A percentile compares a stretch with the other conserved stretches of the same genome.
Conservation (phyloP, 495 filamentous ascomycete genomes). For the Penicillium cataractarum region DNA sequence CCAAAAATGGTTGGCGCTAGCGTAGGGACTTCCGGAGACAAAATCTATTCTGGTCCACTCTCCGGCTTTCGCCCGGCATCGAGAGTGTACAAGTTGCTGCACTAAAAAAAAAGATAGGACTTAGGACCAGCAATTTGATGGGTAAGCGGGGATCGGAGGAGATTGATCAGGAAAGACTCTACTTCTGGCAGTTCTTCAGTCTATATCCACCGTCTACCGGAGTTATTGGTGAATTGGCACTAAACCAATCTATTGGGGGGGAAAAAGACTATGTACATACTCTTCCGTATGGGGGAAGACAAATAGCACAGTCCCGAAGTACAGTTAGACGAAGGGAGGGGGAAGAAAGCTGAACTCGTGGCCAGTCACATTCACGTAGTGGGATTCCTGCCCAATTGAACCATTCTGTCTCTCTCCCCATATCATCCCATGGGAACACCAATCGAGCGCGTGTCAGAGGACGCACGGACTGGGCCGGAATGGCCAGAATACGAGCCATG, state of each 20-base stretch:
- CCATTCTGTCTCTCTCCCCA: neutral
- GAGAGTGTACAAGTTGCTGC: neutral
- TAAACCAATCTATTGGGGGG: neutral
- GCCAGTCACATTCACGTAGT: constrained; percentile 7
- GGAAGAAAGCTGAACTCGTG: neutral
- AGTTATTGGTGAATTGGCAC: neutral
- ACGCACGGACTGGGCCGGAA: constrained; percentile 28
- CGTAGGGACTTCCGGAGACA: constrained; percentile 20
- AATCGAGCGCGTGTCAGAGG: constrained; percentile 16
- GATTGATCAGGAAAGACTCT: neutral
- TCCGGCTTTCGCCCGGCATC: constrained; percentile 8
- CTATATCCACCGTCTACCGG: neutral
- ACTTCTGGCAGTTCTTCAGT: no score
- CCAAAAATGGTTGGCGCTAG: constrained; percentile 7
- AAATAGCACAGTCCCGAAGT: no score
- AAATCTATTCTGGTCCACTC: constrained; percentile 14
- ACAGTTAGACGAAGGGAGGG: neutral
- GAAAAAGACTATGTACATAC: no score
- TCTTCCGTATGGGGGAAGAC: no score
- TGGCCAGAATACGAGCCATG: constrained; percentile 30
- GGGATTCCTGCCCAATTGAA: constrained; percentile 18
- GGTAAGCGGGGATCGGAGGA: neutral
- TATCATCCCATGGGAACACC: constrained; percentile 1
- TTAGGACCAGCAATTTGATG: neutral
- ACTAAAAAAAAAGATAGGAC: neutral